phyloP scores from a whole-genome alignment of 164 flowering plant species.

The grape (Vitis vinifera) region DNA sequence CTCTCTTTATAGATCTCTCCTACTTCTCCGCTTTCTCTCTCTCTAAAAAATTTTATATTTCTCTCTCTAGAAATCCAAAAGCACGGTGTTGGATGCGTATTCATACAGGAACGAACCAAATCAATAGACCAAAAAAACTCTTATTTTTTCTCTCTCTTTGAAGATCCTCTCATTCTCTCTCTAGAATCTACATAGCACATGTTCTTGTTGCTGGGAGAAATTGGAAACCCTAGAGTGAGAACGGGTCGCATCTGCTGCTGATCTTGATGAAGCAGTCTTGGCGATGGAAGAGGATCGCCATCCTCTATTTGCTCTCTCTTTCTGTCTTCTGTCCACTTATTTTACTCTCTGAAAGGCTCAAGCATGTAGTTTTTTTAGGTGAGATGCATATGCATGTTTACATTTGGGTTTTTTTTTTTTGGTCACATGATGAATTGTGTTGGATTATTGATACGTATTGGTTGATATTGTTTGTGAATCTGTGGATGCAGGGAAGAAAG shows the following conservation, averaged over 20 bases:
- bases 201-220: constrained; percentile 17
- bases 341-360: constrained; percentile 49
- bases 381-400: not conserved
- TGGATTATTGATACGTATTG: not conserved
- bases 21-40: constrained; percentile 2
- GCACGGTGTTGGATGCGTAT: too few relatives aligned
- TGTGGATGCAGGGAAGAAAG: constrained; percentile 42
- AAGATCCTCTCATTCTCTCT: not conserved
- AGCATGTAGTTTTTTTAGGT: constrained; percentile 4
- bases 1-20: not conserved
- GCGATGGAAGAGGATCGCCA: constrained; percentile 66
- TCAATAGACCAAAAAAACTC: constrained; percentile 1
- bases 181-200: constrained; percentile 7
- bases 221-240: constrained; percentile 9
- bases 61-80: not conserved
- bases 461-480: constrained; percentile 8
- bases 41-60: not conserved
- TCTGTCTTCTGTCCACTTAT: constrained; percentile 66
- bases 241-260: not conserved
- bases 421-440: not conserved
- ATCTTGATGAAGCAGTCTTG: constrained; percentile 56
- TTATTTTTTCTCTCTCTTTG: constrained; percentile 5
- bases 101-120: too few relatives aligned
- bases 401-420: not conserved
- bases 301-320: constrained; percentile 65